Evolutionary conservation across 75 land plant species (phyloP).

Genomic region (Picea glauca): DNA sequence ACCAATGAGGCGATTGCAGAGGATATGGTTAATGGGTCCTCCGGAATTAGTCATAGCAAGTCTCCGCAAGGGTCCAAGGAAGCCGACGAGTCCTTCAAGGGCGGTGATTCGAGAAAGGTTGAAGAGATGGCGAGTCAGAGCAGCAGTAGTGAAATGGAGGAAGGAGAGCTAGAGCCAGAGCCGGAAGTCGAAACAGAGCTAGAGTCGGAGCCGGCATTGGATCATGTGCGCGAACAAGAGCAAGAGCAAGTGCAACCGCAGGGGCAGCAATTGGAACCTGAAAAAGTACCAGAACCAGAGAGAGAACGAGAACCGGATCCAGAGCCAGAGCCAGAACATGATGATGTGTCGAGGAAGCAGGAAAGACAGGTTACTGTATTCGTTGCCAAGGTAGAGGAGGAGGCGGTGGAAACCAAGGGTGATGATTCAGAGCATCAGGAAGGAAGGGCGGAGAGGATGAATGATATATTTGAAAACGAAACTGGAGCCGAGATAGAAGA

Average conservation of each 20-base stretch:
- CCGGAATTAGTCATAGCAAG: background rate
- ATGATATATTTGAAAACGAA: background rate
- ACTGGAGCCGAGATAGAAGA: conserved; percentile 6
- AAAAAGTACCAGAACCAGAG: background rate
- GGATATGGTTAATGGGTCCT: background rate
- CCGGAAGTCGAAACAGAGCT: conserved; percentile 15
- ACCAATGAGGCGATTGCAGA: background rate
- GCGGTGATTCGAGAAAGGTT: conserved; percentile 13
- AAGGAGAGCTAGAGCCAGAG: conserved; percentile 63
- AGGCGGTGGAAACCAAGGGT: background rate
- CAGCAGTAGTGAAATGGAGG: conserved; percentile 49
- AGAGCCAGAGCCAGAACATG: conserved; percentile 6
- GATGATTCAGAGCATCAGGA: background rate
- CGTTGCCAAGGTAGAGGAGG: background rate
- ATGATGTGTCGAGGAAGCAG: background rate
- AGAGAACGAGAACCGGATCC: background rate
- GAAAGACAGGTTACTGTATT: background rate
- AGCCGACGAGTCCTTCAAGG: conserved; percentile 28
- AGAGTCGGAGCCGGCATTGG: background rate
- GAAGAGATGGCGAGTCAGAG: background rate
- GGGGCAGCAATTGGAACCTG: conserved; percentile 10
- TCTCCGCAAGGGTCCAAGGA: conserved; percentile 44
- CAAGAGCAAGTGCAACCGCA: conserved; percentile 55
- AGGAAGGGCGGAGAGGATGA: background rate
- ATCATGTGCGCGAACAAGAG: conserved; percentile 8